Base-by-base conservation (phyloP, 116 monocot species). In the Posidonia oceanica region DNA sequence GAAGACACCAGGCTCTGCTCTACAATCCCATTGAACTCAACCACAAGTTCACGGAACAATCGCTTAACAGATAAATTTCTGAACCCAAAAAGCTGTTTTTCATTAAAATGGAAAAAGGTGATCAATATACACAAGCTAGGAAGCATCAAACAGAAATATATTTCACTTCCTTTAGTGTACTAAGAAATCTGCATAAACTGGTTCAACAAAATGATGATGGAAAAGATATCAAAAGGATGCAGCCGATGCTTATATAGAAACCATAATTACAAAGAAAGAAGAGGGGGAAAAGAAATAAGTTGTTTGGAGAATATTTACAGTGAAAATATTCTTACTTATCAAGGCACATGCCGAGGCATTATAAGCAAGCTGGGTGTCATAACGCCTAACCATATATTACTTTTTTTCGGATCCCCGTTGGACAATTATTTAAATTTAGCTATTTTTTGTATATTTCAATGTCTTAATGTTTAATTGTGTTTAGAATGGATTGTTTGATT, bases 51-150 rank as follows among this genome's bases (percentile, higher is more conserved):
- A 68, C 91, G 88, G 57, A 97, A 89, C 18, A 97, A 71, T 61
- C 91, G 76, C 77, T 89, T 91, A 59, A 97, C 85, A 58, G 75
- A 80, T 64, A 83, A 77, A 81, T 85, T 91, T 83, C 75, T 91
- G 68, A 97, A 91, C 29, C 96, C 96, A 87, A 97, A 97, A 67
- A 91, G 80, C 91, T 97, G 91, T 75, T 85, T 23, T 29, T 13
- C 6, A 41, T 58, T 8, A 40, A 44, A 74, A 52, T 71, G 53
- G 4, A 36, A 42, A 23, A 29, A 71, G 8, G 7, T 1, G n/a
- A 23, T 17, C 17, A 67, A 7, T 1, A 51, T 14, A n/a, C 12
- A 7, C 20, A 21, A 48, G n/a, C n/a, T 29, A 54, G 4, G 23
- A 16, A 56, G 8, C 16, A 5, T 17, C 38, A n/a, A 67, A 67